Evolutionary conservation across 805 yeast genomes (phyloP), one percentile per base, ranked within the genome.

Genomic region (Hanseniaspora nectarophila): DNA sequence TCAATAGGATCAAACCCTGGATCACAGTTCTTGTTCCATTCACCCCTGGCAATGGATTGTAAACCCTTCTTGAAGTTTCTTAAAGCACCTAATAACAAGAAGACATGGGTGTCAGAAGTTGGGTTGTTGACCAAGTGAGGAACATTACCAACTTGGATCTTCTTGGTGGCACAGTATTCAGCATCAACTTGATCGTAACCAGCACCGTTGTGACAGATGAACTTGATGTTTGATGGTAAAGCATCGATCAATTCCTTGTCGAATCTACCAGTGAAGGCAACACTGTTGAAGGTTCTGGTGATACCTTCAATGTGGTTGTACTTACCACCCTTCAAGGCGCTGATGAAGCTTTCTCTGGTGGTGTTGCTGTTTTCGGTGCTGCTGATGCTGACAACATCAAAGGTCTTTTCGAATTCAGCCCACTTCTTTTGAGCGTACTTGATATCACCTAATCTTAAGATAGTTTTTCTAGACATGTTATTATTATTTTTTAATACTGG

Each of bases 1-100:
- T 85, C 86, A 56, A 73, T 78, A 16, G 94, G 94, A 60, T 82
- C 89, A 60, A 75, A 75, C 7, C 94, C 95, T 44, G 78, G 66
- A 7, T 79, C 74, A 24, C 74, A 73, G 0, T 77, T 73, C 2
- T 63, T 53, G 15, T 74, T 73, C 90, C 94, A 86, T 53, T 76
- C 70, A 21, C 88, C 89, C 33, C 67, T 64, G 34, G 74, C 61
- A 58, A 84, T 63, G 43, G 70, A 68, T 46, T 73, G 67, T 56
- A 77, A 76, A 18, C 88, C 85, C 50, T 64, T 59, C 57, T 77
- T 82, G 66, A 78, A 86, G 67, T 81, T 79, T 64, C 89, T 73
- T 58, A 81, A 64, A 2, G 85, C 80, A 23, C 84, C 77, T 40
- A 82, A 68, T 34, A 80, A 61, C 60, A 82, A 69, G 62, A 66